Conservation (phyloP, 1,139 yeast genomes). For the Candida pseudoviswanathii region DNA sequence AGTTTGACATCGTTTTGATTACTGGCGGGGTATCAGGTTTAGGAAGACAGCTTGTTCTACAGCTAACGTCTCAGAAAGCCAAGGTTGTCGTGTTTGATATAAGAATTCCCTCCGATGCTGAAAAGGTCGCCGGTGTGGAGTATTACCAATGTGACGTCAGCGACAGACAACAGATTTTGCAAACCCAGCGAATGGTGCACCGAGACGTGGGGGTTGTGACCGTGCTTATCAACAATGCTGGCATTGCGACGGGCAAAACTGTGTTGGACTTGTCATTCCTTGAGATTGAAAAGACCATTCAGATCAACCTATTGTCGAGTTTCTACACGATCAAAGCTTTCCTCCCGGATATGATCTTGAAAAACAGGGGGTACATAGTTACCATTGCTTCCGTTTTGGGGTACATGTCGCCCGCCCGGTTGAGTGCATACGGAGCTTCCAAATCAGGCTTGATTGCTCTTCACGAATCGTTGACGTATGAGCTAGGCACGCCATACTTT, state of each 20-base stretch:
- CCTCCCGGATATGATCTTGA: constrained; percentile 69
- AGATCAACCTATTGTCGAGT: constrained; percentile 68
- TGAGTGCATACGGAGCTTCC: constrained; percentile 86
- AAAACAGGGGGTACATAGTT: constrained; percentile 71
- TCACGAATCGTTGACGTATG: constrained; percentile 80
- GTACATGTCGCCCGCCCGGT: constrained; percentile 77
- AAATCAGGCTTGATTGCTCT: constrained; percentile 84
- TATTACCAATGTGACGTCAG: constrained; percentile 75
- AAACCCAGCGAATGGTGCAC: constrained; percentile 38
- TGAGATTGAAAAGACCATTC: constrained; percentile 62
- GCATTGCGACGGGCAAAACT: constrained; percentile 61
- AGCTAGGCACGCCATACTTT: constrained; percentile 57
- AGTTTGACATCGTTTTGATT: constrained; percentile 62
- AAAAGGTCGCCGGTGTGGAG: constrained; percentile 41
- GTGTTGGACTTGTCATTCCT: constrained; percentile 54
- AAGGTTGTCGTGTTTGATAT: constrained; percentile 69
- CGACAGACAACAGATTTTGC: constrained; percentile 41
- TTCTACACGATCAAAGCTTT: constrained; percentile 71
- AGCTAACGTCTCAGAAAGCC: constrained; percentile 43
- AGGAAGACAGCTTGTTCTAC: constrained; percentile 62
- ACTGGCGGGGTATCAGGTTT: constrained; percentile 86
- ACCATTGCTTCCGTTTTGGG: constrained; percentile 86
- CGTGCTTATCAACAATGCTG: constrained; percentile 82
- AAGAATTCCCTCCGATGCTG: constrained; percentile 33
- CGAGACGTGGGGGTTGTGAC: constrained; percentile 61